Conservation (phyloP, 495 filamentous ascomycete species). For the Articulospora tetracladia region DNA sequence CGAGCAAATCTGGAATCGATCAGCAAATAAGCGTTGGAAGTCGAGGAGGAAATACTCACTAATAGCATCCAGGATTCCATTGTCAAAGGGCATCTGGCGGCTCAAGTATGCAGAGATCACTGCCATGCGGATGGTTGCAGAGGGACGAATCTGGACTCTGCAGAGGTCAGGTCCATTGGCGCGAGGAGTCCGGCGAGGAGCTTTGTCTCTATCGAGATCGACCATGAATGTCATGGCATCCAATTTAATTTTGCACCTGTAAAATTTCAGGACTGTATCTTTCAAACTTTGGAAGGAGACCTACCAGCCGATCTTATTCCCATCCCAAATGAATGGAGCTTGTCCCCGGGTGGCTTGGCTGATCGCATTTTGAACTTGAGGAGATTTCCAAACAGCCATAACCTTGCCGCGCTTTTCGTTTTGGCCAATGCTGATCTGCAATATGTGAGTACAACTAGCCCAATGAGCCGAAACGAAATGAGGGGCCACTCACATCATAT, state of each 20-base stretch:
- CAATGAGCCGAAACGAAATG: background rate
- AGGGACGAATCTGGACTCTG: conserved; percentile 52
- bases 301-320: conserved; percentile 74
- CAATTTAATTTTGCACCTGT: conserved; percentile 35
- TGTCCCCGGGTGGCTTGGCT: conserved; percentile 25
- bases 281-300: conserved; percentile 20
- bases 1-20: conserved; percentile 60
- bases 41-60: conserved; percentile 42
- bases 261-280: conserved; percentile 22
- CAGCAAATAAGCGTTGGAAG: conserved; percentile 16
- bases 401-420: conserved; percentile 52
- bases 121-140: conserved; percentile 57
- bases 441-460: background rate
- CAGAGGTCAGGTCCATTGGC: conserved; percentile 44
- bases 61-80: conserved; percentile 68
- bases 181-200: conserved; percentile 26
- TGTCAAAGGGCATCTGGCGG: conserved; percentile 53
- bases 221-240: conserved; percentile 40
- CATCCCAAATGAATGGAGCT: conserved; percentile 67
- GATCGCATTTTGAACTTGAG: conserved; percentile 49
- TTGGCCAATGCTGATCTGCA: conserved; percentile 59
- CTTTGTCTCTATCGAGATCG: conserved; percentile 63
- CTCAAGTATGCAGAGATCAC: conserved; percentile 62
- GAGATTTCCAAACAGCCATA: conserved; percentile 69
- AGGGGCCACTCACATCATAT: conserved; percentile 72